phyloP scores from a whole-genome alignment of 139 green algal genomes.

The Chlamydomonas schloesseri region DNA sequence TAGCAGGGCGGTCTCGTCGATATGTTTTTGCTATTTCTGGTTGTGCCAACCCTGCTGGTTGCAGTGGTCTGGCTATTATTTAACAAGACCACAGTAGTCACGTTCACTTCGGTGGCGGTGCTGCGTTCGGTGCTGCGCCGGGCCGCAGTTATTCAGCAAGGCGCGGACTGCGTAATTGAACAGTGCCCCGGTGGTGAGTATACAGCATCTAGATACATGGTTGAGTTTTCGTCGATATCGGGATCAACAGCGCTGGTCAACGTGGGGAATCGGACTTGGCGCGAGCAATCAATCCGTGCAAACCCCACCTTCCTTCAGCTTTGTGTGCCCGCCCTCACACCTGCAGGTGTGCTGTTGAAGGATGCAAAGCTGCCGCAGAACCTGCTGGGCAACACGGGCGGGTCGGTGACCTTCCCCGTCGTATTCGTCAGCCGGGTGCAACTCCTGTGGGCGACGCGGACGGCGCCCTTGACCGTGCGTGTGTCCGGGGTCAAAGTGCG shows the following conservation, averaged over 20 bases:
- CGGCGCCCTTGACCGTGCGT: not conserved
- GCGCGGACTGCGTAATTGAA: not conserved
- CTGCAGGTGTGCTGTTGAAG: not conserved
- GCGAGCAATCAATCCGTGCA: too few relatives aligned
- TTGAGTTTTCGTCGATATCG: too few relatives aligned
- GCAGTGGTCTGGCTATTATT: not conserved
- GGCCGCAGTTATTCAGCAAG: not conserved
- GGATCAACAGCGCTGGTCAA: too few relatives aligned
- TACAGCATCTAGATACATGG: not conserved
- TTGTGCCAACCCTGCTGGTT: not conserved
- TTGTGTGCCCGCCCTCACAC: too few relatives aligned
- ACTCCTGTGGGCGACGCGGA: slow-evolving; percentile 10
- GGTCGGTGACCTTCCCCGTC: not conserved
- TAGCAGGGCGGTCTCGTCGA: not conserved
- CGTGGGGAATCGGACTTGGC: too few relatives aligned
- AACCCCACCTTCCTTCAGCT: too few relatives aligned
- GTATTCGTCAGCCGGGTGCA: not conserved
- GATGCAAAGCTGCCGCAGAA: not conserved
- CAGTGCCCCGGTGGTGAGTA: slow-evolving; percentile 16
- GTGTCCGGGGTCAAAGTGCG: not conserved
- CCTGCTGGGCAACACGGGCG: not conserved
- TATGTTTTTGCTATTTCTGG: not conserved
- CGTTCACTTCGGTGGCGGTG: not conserved
- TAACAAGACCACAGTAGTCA: not conserved
- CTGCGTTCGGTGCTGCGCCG: not conserved